Conservation (phyloP, 345 rosid genomes). For the Abelmoschus esculentus region DNA sequence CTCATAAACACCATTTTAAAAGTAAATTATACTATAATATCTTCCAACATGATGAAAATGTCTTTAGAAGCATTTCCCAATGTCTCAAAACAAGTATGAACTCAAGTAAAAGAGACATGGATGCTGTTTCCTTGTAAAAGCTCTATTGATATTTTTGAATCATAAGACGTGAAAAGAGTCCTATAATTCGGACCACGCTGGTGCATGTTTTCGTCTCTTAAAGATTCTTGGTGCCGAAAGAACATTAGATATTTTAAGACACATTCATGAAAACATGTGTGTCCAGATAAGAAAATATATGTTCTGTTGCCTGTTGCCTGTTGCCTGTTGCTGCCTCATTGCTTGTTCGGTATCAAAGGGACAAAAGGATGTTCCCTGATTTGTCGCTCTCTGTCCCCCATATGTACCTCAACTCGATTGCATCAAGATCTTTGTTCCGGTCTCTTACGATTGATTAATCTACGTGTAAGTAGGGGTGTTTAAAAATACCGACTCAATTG, state of each 20-base stretch:
- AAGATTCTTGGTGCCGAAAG: not conserved
- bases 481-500: too few relatives aligned
- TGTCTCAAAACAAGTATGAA: not conserved
- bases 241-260: not conserved
- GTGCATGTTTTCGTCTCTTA: not conserved
- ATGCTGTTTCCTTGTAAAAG: too few relatives aligned
- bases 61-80: too few relatives aligned
- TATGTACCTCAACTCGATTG: not conserved
- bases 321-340: conserved; percentile 2
- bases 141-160: not conserved
- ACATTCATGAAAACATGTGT: not conserved
- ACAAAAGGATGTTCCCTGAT: conserved; percentile 1
- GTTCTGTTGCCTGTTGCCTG: conserved; percentile 1
- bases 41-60: too few relatives aligned
- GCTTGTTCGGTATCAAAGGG: not conserved
- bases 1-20: too few relatives aligned
- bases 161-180: not conserved
- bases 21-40: too few relatives aligned
- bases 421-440: not conserved
- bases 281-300: not conserved
- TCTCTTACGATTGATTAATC: too few relatives aligned
- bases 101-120: not conserved
- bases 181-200: not conserved
- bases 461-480: too few relatives aligned
- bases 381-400: not conserved